phyloP scores from a whole-genome alignment of 1,284 basidiomycete genomes.

The Phylloboletellus chloephorus region DNA sequence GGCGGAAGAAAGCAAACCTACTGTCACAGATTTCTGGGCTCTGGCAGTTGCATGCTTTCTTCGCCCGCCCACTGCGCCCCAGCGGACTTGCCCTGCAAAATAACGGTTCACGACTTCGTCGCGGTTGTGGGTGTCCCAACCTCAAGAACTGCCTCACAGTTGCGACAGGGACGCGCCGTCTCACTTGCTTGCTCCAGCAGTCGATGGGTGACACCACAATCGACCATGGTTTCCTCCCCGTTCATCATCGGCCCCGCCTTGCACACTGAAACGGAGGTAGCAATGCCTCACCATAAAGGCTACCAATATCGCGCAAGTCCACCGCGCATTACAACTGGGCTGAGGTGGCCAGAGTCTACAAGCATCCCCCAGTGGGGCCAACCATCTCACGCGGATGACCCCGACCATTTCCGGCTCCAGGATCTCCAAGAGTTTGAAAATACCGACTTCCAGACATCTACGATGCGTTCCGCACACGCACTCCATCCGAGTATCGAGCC shows the following conservation, averaged over 20 bases:
- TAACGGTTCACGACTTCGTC: constrained; percentile 26
- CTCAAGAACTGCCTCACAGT: constrained; percentile 1
- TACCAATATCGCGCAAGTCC: constrained; percentile 24
- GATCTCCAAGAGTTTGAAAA: constrained; percentile 42
- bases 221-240: constrained; percentile 9
- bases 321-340: constrained; percentile 9
- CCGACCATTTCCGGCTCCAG: constrained; percentile 32
- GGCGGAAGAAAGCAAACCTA: too few species aligned
- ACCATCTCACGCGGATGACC: constrained; percentile 24
- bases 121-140: not conserved
- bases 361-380: constrained; percentile 37
- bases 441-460: constrained; percentile 17
- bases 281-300: constrained; percentile 12
- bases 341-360: not conserved
- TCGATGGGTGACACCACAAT: constrained; percentile 20
- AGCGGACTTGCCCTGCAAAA: constrained; percentile 2
- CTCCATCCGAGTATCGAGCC: not conserved
- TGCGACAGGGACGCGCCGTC: constrained; percentile 22
- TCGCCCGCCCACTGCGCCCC: not conserved
- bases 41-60: not conserved
- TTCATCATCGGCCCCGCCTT: constrained; percentile 16
- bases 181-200: constrained; percentile 10
- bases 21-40: not conserved
- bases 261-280: constrained; percentile 18
- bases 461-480: not conserved